These are phyloP conservation scores for Lagenaria siceraria DNA, from an alignment of 306 rosid genomes.

Conservation along the genomic window DNA sequence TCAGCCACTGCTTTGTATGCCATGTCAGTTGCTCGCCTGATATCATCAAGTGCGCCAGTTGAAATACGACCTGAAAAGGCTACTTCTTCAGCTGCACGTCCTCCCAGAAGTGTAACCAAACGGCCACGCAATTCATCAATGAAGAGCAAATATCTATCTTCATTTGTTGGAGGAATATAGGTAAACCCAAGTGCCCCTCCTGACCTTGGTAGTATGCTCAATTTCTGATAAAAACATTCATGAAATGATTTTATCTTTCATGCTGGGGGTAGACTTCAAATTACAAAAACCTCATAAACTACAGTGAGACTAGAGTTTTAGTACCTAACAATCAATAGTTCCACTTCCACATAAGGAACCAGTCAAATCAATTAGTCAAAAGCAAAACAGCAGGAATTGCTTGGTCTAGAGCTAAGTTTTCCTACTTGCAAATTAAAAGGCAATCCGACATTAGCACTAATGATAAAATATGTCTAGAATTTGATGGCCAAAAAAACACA, in stretches of 20 bases:
- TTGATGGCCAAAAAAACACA: not conserved
- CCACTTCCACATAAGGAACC: not conserved
- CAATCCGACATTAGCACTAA: not conserved
- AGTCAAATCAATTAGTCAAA: not conserved
- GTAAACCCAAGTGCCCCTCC: conserved; percentile 98
- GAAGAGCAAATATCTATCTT: conserved; percentile 94
- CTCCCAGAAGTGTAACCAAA: conserved; percentile 90
- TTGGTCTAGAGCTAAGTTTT: not conserved
- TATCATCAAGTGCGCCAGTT: conserved; percentile 96
- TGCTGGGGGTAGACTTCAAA: not conserved
- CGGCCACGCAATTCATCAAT: conserved; percentile 96
- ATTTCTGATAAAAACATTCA: conserved; percentile 45
- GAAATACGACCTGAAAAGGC: conserved; percentile 92
- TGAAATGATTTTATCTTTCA: not conserved
- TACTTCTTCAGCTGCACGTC: conserved; percentile 99
- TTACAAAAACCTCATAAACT: conserved; percentile 1
- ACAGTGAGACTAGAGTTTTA: not conserved
- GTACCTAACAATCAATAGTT: not conserved
- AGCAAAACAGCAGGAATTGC: not conserved
- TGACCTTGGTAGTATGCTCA: conserved; percentile 93
- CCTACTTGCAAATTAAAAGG: not conserved
- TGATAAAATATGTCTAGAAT: not conserved
- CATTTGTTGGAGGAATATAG: conserved; percentile 78
- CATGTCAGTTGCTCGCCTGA: conserved; percentile 92
- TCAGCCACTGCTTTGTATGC: conserved; percentile 99